Evolutionary conservation across 441 rosid genomes (phyloP).

Genomic region (Hura crepitans): DNA sequence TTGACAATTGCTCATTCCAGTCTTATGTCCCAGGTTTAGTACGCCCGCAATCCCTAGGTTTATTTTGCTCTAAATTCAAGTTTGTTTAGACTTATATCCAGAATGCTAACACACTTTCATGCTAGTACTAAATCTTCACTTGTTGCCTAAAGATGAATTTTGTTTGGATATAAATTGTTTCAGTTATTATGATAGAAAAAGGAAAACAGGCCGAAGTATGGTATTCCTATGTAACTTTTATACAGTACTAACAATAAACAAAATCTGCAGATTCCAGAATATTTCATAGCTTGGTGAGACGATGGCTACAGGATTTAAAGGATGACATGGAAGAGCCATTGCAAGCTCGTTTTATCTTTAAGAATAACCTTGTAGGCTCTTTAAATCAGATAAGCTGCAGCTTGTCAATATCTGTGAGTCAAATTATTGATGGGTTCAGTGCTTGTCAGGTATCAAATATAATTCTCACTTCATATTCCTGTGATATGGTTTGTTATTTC

Average conservation of each 20-base stretch:
- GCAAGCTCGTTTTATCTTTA: constrained; percentile 62
- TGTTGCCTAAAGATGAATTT: neutral
- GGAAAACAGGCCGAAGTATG: neutral
- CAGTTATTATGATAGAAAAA: neutral
- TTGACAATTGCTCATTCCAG: constrained; percentile 75
- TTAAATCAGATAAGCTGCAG: constrained; percentile 65
- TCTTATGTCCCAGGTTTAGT: constrained; percentile 60
- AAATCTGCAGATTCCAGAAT: constrained; percentile 50
- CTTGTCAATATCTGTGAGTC: constrained; percentile 45
- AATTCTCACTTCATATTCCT: neutral
- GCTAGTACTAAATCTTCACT: constrained; percentile 1
- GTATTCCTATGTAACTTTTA: neutral
- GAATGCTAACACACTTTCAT: neutral
- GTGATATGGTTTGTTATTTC: neutral
- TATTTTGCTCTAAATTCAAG: neutral
- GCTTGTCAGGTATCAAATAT: constrained; percentile 50
- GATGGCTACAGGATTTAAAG: constrained; percentile 71
- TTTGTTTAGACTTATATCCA: neutral
- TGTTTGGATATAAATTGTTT: neutral
- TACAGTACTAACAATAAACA: constrained; percentile 16
- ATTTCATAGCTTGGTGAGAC: constrained; percentile 61
- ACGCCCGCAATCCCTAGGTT: neutral
- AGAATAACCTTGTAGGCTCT: constrained; percentile 47
- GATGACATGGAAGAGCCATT: constrained; percentile 67
- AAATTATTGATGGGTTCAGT: constrained; percentile 53